These are phyloP conservation scores for Lactifluus hygrophoroides DNA, from an alignment of 768 basidiomycete genomes.

Conservation along the genomic window DNA sequence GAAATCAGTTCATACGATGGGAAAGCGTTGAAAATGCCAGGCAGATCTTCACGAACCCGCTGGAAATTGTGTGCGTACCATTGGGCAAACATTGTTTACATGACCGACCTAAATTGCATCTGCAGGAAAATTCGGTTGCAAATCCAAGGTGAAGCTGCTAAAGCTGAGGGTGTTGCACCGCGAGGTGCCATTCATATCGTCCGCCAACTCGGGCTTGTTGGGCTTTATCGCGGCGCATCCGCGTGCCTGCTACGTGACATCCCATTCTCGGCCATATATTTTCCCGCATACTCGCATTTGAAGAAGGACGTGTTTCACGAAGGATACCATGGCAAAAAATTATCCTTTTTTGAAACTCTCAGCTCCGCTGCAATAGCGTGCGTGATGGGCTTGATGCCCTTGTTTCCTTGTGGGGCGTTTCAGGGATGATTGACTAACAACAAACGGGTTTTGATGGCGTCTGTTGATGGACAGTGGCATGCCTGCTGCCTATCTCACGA, in stretches of 20 bases:
- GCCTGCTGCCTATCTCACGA: conserved; percentile 93
- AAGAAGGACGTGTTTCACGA: conserved; percentile 94
- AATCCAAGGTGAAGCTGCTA: conserved; percentile 92
- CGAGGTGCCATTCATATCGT: conserved; percentile 91
- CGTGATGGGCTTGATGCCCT: conserved; percentile 26
- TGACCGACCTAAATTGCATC: neutral
- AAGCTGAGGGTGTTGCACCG: conserved; percentile 68
- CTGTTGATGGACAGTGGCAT: conserved; percentile 61
- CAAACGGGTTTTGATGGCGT: conserved; percentile 5
- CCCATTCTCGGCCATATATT: conserved; percentile 93
- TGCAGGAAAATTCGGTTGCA: conserved; percentile 86
- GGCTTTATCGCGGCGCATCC: conserved; percentile 86
- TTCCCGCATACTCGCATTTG: conserved; percentile 79
- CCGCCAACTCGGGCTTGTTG: conserved; percentile 83
- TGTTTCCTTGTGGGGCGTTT: neutral
- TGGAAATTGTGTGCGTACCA: conserved; percentile 80
- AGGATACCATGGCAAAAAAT: conserved; percentile 88
- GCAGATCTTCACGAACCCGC: conserved; percentile 93
- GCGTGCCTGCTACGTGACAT: conserved; percentile 94
- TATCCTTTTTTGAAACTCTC: conserved; percentile 87
- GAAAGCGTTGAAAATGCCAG: conserved; percentile 1
- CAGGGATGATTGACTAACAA: conserved; percentile 8
- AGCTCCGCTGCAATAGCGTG: conserved; percentile 74
- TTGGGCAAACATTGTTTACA: neutral
- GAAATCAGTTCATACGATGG: neutral